Percentiles rank a stretch among this genome's conserved stretches.
Evolutionary conservation across 495 filamentous ascomycete species (phyloP).

Genomic region (Lophium mytilinum): DNA sequence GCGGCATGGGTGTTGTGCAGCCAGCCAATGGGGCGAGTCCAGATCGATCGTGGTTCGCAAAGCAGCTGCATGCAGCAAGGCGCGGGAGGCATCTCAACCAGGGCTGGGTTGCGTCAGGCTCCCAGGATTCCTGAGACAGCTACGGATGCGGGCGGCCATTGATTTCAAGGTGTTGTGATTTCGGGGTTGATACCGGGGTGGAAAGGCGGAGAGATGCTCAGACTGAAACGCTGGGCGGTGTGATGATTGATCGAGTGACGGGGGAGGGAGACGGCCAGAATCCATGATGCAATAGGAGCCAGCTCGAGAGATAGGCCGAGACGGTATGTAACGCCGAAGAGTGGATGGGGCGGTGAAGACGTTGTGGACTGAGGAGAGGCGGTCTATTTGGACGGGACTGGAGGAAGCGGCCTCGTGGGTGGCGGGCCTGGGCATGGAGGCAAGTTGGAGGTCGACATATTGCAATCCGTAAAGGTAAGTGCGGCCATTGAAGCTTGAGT

Average conservation of each 20-base stretch:
- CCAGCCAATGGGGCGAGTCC: constrained; percentile 3
- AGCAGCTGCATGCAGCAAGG: constrained; percentile 8
- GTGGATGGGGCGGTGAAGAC: neutral
- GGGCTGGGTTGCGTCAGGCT: neutral
- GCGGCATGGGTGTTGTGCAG: constrained; percentile 7
- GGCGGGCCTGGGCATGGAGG: constrained; percentile 82
- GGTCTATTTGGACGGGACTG: constrained; percentile 48
- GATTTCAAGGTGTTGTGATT: neutral
- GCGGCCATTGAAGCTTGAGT: too few relatives aligned
- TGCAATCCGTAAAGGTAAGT: constrained; percentile 39
- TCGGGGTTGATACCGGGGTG: neutral
- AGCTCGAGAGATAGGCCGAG: neutral
- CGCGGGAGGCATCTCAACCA: constrained; percentile 8
- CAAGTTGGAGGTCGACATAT: constrained; percentile 55
- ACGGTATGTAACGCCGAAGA: neutral
- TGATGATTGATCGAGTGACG: neutral
- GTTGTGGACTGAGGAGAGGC: neutral
- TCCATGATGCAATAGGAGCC: neutral
- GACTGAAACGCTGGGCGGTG: neutral
- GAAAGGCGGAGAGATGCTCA: neutral
- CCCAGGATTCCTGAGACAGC: neutral
- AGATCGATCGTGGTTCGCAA: constrained; percentile 8
- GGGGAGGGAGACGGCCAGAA: neutral
- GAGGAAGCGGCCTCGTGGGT: constrained; percentile 74
- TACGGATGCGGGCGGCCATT: neutral